Conservation (phyloP, 2,329 filamentous ascomycete species). For the Monosporascus sp. region DNA sequence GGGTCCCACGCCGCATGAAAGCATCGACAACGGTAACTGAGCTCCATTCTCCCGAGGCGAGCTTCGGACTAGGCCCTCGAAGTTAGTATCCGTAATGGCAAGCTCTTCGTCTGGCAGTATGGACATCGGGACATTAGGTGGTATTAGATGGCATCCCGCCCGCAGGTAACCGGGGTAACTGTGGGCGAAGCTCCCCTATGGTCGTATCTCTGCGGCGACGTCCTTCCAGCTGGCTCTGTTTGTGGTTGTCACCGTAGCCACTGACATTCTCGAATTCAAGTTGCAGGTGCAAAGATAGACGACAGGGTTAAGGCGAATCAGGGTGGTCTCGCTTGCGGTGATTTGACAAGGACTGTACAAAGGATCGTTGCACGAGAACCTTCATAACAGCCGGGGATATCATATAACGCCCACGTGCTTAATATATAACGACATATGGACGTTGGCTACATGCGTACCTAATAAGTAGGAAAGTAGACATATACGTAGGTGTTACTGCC, state of each 20-base stretch:
- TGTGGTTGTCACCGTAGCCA: constrained; percentile 16
- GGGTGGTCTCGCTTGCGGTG: no score
- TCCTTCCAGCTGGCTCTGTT: constrained; percentile 38
- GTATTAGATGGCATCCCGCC: constrained; percentile 37
- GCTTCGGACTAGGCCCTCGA: constrained; percentile 38
- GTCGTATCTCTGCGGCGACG: constrained; percentile 40
- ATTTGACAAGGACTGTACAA: no score
- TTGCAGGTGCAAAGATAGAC: no score
- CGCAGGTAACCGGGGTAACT: constrained; percentile 27
- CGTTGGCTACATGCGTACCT: no score
- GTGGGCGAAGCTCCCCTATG: constrained; percentile 34
- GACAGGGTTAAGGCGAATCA: no score
- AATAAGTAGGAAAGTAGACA: no score
- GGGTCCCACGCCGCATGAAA: constrained; percentile 48
- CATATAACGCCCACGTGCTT: no score
- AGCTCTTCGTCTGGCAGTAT: constrained; percentile 42
- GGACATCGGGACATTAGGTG: constrained; percentile 37
- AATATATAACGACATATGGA: no score
- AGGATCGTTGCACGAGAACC: no score
- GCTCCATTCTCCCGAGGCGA: constrained; percentile 39
- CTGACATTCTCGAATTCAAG: constrained; percentile 9
- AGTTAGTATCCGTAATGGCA: constrained; percentile 41
- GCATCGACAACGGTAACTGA: constrained; percentile 42
- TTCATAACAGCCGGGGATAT: no score
- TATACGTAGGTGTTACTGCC: no score